Conservation (phyloP, 2,329 filamentous ascomycete genomes). For the Ascochyta koolunga region DNA sequence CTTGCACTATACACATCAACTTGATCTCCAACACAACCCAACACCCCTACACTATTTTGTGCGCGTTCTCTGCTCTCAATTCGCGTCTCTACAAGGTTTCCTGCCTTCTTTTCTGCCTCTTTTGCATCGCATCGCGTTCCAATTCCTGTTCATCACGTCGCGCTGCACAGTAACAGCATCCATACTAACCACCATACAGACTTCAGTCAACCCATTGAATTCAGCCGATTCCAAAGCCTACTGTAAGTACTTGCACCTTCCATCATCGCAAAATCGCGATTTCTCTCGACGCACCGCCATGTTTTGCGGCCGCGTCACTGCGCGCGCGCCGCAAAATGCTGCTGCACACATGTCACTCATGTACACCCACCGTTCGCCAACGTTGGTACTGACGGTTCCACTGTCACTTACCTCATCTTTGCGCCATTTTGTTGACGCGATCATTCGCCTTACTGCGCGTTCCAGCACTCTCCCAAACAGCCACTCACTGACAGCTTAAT, state of each 20-base stretch:
- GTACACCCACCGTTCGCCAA: constrained; percentile 17
- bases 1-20: constrained; percentile 25
- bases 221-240: constrained; percentile 24
- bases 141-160: constrained; percentile 39
- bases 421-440: constrained; percentile 1
- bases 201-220: constrained; percentile 29
- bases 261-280: constrained; percentile 34
- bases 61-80: constrained; percentile 42
- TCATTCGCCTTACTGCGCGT: constrained; percentile 2
- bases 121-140: constrained; percentile 37
- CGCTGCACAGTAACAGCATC: constrained; percentile 21
- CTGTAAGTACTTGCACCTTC: constrained; percentile 39
- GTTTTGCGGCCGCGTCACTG: constrained; percentile 41
- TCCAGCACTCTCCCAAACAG: constrained; percentile 12
- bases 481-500: constrained; percentile 17
- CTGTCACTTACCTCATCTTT: constrained; percentile 5
- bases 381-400: constrained; percentile 4
- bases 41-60: constrained; percentile 37
- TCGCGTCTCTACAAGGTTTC: constrained; percentile 32
- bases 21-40: constrained; percentile 29
- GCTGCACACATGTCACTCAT: constrained; percentile 27
- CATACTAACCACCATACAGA: constrained; percentile 44
- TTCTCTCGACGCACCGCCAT: constrained; percentile 33
- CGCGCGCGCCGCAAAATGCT: constrained; percentile 27
- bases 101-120: constrained; percentile 39